These are phyloP conservation scores for Aspergillus chevalieri DNA, from an alignment of 2,329 filamentous ascomycete genomes.

Conservation along the genomic window DNA sequence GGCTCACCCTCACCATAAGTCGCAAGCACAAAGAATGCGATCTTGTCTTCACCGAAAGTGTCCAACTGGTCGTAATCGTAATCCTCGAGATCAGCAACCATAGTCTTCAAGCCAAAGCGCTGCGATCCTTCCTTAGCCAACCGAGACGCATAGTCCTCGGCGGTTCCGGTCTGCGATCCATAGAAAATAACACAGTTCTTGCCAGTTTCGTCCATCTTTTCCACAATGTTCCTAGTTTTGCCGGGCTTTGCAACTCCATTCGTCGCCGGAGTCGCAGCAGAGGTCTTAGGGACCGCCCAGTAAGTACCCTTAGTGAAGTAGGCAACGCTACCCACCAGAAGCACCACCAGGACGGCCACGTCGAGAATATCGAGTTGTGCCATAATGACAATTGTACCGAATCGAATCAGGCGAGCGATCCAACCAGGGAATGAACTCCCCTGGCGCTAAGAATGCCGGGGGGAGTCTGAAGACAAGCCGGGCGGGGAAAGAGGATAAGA, in stretches of 20 bases:
- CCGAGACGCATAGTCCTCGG: constrained; percentile 94
- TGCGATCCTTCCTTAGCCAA: constrained; percentile 96
- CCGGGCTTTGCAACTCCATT: constrained; percentile 66
- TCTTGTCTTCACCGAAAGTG: constrained; percentile 77
- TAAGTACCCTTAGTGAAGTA: constrained; percentile 98
- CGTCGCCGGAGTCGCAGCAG: constrained; percentile 59
- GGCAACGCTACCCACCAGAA: constrained; percentile 80
- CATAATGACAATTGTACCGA: constrained; percentile 49
- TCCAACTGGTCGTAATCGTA: constrained; percentile 96
- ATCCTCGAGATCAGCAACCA: constrained; percentile 96
- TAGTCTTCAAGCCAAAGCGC: constrained; percentile 91
- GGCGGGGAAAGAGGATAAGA: constrained; percentile 3
- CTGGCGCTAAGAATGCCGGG: background rate
- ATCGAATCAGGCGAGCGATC: background rate
- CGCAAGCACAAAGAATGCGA: constrained; percentile 90
- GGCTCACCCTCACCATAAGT: constrained; percentile 98
- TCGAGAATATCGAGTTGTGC: constrained; percentile 95
- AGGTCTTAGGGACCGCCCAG: constrained; percentile 76
- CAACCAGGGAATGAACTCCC: background rate
- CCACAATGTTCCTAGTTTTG: constrained; percentile 84
- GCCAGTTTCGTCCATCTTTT: constrained; percentile 90
- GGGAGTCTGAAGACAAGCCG: constrained; percentile 1
- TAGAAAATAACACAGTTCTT: constrained; percentile 99
- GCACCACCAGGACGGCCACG: constrained; percentile 77
- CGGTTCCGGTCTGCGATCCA: constrained; percentile 95